A percentile compares a stretch with the other conserved stretches of the same genome.
Evolutionary conservation across 192 early-diverging fungal species (phyloP).

Genomic region (Phycomyces nitens): DNA sequence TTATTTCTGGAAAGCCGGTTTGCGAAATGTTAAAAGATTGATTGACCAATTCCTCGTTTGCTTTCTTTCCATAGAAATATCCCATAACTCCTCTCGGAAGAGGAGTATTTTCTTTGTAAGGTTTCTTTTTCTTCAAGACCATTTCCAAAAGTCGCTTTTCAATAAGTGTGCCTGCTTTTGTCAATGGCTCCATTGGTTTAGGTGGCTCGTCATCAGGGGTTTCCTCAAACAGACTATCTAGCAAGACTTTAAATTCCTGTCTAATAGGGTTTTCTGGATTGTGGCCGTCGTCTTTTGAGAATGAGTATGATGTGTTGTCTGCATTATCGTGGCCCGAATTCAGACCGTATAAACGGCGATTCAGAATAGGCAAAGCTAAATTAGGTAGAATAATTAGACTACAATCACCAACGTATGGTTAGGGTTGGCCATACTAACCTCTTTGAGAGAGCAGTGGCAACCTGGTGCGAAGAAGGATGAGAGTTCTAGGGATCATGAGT

Average conservation of each 20-base stretch:
- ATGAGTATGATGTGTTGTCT: no score
- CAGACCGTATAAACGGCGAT: no score
- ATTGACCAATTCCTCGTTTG: background rate
- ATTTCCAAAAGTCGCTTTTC: conserved; percentile 14
- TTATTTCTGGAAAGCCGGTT: background rate
- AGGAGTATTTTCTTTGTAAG: conserved; percentile 17
- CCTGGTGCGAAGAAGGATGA: no score
- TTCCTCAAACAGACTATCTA: conserved; percentile 7
- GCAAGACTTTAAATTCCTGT: conserved; percentile 1
- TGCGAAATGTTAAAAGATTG: background rate
- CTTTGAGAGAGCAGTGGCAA: no score
- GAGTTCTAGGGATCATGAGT: no score
- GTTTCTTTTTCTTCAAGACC: background rate
- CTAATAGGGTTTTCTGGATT: background rate
- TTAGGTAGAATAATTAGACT: no score
- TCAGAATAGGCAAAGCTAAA: no score
- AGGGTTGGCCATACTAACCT: no score
- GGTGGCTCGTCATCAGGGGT: background rate
- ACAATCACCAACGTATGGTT: no score
- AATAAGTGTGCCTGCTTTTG: background rate
- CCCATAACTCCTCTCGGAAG: conserved; percentile 8
- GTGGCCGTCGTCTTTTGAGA: no score
- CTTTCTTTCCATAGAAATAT: background rate
- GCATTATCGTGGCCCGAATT: no score
- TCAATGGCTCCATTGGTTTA: background rate